Base-by-base conservation (phyloP, 116 monocot genomes). In the Phalaenopsis hybrid region DNA sequence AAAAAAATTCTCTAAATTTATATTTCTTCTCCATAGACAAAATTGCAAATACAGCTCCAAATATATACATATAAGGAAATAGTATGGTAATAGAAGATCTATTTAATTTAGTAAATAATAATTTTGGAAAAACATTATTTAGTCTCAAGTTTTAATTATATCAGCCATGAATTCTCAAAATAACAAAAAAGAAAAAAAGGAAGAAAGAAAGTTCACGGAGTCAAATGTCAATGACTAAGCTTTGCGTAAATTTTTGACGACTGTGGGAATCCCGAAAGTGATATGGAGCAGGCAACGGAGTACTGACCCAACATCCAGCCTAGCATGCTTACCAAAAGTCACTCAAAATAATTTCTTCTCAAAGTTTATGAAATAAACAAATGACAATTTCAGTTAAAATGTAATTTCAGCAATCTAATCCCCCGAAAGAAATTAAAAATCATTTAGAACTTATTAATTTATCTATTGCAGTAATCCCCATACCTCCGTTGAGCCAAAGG, bases 401-500 rank as follows among this genome's bases (percentile, higher is more conserved):
- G 11, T 10, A 50, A 50, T 50, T 9, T 50, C 50, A 50, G 8
- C 50, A 50, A 4, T n/a, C 59, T 12, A 17, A 59, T 3, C n/a
- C 17, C 59, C n/a, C 8, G 63, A 63, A 50, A 65, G 25, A 65
- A 25, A 21, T 8, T 2, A 28, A 65, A 23, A n/a, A 65, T 41
- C 10, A 52, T 0, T 72, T 34, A 41, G 3, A 41, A 72, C 5
- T 34, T 0, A 72, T 15, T 3, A 34, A 72, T 72, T 20, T 2
- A 1, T 12, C 52, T 52, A 3, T 3, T 16, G 12, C 58, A 43
- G 5, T 57, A 65, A 65, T 23, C 65, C 8, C 21, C 21, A 68
- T 83, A 92, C 92, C 92, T 89, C 92, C 92, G 80, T 92, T 92
- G 57, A 92, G 86, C 92, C 92, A 92, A 10, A 92, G 88, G 8